Conservation (phyloP, 768 basidiomycete species). For the Nidula microcarpa region DNA sequence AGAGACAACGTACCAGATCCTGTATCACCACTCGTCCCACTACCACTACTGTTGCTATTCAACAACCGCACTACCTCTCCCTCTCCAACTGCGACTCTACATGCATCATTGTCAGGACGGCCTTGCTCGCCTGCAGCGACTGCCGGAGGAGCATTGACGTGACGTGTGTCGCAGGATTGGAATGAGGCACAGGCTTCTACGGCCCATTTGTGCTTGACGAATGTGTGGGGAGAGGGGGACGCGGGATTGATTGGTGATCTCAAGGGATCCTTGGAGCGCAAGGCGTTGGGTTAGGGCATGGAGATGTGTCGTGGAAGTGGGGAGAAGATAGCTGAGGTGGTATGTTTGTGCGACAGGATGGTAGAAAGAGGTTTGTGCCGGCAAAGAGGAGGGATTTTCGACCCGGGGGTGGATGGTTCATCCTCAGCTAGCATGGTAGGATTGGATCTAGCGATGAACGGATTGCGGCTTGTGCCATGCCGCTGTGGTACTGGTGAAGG, state of each 20-base stretch:
- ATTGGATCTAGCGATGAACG: slow-evolving; percentile 6
- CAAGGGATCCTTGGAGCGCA: slow-evolving; percentile 11
- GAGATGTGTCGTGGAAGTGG: slow-evolving; percentile 37
- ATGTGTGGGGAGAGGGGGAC: slow-evolving; percentile 1
- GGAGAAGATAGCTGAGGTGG: slow-evolving; percentile 19
- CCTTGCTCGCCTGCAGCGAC: slow-evolving; percentile 69
- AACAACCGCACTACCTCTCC: slow-evolving; percentile 67
- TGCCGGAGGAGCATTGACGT: slow-evolving; percentile 70
- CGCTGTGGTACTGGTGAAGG: slow-evolving; percentile 13
- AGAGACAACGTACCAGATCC: neutral
- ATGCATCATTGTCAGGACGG: slow-evolving; percentile 66
- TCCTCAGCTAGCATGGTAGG: too few species aligned
- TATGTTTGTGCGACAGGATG: slow-evolving; percentile 37
- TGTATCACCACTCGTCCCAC: neutral
- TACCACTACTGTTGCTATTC: slow-evolving; percentile 44
- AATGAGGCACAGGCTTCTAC: too few species aligned
- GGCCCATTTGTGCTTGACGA: too few species aligned
- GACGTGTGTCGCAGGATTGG: slow-evolving; percentile 29
- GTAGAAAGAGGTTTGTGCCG: slow-evolving; percentile 30
- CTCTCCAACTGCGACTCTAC: slow-evolving; percentile 66
- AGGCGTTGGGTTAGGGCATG: slow-evolving; percentile 9
- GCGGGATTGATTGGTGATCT: slow-evolving; percentile 1
- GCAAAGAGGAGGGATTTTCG: slow-evolving; percentile 5
- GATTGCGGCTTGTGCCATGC: slow-evolving; percentile 16
- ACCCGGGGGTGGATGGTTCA: too few species aligned